Evolutionary conservation across 2,329 filamentous ascomycete genomes (phyloP).

Genomic region (Penicillium sp.): DNA sequence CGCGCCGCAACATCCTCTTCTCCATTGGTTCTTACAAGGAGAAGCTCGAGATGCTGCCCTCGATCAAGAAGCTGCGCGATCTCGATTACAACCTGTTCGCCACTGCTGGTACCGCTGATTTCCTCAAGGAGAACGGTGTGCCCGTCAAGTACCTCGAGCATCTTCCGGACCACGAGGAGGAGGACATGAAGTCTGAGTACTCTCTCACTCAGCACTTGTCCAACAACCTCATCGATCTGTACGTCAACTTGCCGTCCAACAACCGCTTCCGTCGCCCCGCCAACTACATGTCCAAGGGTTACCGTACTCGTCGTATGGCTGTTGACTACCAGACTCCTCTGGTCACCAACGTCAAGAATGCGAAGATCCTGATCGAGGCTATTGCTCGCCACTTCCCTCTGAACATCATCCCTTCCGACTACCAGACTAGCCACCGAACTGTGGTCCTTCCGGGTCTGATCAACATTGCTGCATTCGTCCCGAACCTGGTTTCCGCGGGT

Average conservation of each 20-base stretch:
- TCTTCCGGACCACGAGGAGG: constrained; percentile 66
- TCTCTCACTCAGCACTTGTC: constrained; percentile 94
- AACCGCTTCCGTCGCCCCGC: constrained; percentile 95
- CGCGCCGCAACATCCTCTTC: constrained; percentile 90
- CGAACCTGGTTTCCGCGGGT: constrained; percentile 62
- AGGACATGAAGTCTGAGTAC: constrained; percentile 90
- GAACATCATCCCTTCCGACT: constrained; percentile 78
- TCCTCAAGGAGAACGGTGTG: constrained; percentile 87
- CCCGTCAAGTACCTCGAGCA: constrained; percentile 92
- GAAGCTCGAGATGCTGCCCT: constrained; percentile 94
- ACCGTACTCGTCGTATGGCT: constrained; percentile 94
- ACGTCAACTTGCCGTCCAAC: constrained; percentile 98
- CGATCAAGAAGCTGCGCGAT: constrained; percentile 81
- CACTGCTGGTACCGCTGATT: constrained; percentile 94
- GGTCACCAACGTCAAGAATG: constrained; percentile 98
- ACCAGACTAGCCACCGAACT: constrained; percentile 82
- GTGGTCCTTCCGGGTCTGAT: constrained; percentile 70
- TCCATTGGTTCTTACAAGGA: constrained; percentile 98
- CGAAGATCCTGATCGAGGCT: constrained; percentile 93
- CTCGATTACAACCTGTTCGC: constrained; percentile 95
- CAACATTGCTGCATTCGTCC: constrained; percentile 78
- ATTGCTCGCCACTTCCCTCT: constrained; percentile 86
- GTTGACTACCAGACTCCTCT: constrained; percentile 96
- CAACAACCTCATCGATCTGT: constrained; percentile 96
- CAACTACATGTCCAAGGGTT: constrained; percentile 98